Evolutionary conservation across 768 basidiomycete species (phyloP).

Genomic region (Saitozyma podzolica): DNA sequence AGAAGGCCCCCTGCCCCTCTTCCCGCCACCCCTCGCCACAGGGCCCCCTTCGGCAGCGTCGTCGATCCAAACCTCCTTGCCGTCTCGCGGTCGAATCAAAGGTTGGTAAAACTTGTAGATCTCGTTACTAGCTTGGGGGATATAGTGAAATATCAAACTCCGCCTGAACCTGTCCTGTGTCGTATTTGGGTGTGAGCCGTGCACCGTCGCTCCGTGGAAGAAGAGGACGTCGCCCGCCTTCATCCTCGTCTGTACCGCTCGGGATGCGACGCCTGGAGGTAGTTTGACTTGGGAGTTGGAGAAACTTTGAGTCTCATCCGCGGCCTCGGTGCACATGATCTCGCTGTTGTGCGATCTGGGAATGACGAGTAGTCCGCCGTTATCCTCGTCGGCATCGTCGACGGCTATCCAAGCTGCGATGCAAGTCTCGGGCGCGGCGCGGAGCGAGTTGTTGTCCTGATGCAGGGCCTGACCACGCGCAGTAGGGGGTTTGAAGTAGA

Average conservation of each 20-base stretch:
- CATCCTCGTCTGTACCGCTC: neutral
- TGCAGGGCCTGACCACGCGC: conserved; percentile 8
- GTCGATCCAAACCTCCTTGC: conserved; percentile 7
- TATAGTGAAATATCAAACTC: neutral
- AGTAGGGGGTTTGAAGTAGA: conserved; percentile 9
- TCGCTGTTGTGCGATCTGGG: conserved; percentile 6
- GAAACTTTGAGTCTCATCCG: neutral
- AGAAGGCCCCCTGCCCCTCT: no score
- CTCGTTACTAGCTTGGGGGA: conserved; percentile 3
- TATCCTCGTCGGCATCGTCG: conserved; percentile 1
- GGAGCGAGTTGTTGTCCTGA: conserved; percentile 8
- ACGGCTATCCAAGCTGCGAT: conserved; percentile 10
- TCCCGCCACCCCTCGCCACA: conserved; percentile 6
- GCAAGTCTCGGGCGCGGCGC: conserved; percentile 7
- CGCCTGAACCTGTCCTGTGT: conserved; percentile 1
- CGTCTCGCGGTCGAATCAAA: conserved; percentile 6
- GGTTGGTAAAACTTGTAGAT: conserved; percentile 10
- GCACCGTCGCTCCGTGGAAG: conserved; percentile 5
- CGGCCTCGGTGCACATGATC: neutral
- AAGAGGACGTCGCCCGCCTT: conserved; percentile 9
- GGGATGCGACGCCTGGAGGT: no score
- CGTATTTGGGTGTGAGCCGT: conserved; percentile 7
- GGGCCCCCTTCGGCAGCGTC: conserved; percentile 5
- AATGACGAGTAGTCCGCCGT: conserved; percentile 5
- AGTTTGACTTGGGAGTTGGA: no score